These are phyloP conservation scores for Rhexocercosporidium sp. DNA, from an alignment of 2,329 filamentous ascomycete genomes.

Conservation along the genomic window DNA sequence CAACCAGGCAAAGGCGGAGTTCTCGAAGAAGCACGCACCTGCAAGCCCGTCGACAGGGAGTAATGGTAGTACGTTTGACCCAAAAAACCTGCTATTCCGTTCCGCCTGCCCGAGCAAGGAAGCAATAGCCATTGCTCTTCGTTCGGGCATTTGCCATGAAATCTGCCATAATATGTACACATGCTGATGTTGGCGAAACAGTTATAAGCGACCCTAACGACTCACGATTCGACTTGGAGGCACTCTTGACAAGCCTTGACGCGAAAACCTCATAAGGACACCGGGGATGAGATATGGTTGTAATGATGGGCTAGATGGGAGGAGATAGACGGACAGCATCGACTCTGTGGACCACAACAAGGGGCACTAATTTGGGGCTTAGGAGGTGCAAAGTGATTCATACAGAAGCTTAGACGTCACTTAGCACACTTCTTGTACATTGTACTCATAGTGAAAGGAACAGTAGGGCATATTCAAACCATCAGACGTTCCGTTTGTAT, in stretches of 20 bases:
- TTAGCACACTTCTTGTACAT: slow-evolving; percentile 44
- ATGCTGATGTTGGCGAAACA: slow-evolving; percentile 43
- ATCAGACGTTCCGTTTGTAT: background rate
- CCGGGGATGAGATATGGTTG: slow-evolving; percentile 21
- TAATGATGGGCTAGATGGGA: slow-evolving; percentile 34
- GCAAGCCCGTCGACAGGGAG: slow-evolving; percentile 45
- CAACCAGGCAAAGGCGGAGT: slow-evolving; percentile 90
- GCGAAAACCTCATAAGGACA: slow-evolving; percentile 45
- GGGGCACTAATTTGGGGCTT: slow-evolving; percentile 27
- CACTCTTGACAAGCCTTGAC: slow-evolving; percentile 71
- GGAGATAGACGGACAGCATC: slow-evolving; percentile 37
- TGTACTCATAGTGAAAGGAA: slow-evolving; percentile 44
- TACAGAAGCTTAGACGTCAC: slow-evolving; percentile 43
- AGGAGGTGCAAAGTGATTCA: slow-evolving; percentile 35
- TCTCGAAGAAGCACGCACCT: slow-evolving; percentile 74
- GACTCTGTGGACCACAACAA: slow-evolving; percentile 19
- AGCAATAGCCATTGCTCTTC: background rate
- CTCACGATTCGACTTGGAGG: slow-evolving; percentile 93
- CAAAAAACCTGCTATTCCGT: background rate
- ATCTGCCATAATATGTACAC: background rate
- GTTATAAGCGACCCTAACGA: slow-evolving; percentile 79
- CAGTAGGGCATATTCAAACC: slow-evolving; percentile 18
- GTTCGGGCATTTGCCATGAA: background rate
- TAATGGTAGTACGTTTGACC: slow-evolving; percentile 44
- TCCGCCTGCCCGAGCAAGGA: background rate